These are phyloP conservation scores for Collybia mongolica DNA, from an alignment of 768 basidiomycete genomes.

Conservation along the genomic window DNA sequence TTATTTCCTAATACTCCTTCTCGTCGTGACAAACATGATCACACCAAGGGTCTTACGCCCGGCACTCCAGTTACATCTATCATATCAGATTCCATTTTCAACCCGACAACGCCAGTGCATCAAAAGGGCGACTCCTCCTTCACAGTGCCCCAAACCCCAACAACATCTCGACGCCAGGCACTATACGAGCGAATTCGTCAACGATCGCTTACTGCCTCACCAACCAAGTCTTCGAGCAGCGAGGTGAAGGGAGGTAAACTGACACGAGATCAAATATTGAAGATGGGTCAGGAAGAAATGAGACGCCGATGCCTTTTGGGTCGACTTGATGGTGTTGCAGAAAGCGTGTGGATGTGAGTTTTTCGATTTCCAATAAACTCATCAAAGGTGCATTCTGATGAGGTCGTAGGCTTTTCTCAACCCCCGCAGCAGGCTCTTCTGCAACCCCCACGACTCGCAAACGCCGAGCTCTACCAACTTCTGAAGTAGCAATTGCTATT, in stretches of 20 bases:
- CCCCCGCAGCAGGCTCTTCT: conserved; percentile 46
- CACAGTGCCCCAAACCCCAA: conserved; percentile 67
- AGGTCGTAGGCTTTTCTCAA: conserved; percentile 66
- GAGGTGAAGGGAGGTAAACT: conserved; percentile 44
- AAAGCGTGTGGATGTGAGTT: conserved; percentile 86
- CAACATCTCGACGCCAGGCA: conserved; percentile 74
- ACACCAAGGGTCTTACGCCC: conserved; percentile 41
- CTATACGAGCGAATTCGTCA: conserved; percentile 80
- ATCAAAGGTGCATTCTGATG: conserved; percentile 3
- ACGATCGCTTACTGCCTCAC: conserved; percentile 65
- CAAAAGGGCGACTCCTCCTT: conserved; percentile 53
- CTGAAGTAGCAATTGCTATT: conserved; percentile 67
- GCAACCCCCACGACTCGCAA: conserved; percentile 61
- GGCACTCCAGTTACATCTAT: conserved; percentile 42
- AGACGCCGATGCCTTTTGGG: conserved; percentile 75
- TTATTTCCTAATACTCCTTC: conserved; percentile 70
- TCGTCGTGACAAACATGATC: conserved; percentile 39
- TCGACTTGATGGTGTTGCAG: conserved; percentile 77
- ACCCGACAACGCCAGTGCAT: conserved; percentile 66
- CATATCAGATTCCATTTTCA: conserved; percentile 29
- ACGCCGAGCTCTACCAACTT: conserved; percentile 64
- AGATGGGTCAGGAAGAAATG: conserved; percentile 76
- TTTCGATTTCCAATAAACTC: conserved; percentile 2
- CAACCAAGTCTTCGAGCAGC: conserved; percentile 52
- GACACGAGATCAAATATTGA: conserved; percentile 65